Conservation (phyloP, 345 rosid species). For the Xanthoceras sorbifolium region DNA sequence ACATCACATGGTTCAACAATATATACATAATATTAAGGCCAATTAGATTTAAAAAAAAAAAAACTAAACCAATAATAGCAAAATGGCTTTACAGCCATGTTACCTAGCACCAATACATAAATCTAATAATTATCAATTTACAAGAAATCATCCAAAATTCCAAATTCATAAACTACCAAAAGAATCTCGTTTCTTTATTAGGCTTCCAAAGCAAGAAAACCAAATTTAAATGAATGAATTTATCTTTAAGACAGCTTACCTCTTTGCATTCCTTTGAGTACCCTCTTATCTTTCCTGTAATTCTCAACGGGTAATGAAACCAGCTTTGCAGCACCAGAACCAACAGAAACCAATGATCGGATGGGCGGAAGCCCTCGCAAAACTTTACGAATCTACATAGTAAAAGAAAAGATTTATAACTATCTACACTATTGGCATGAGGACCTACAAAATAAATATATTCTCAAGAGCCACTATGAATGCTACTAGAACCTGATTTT, state of each 20-base stretch:
- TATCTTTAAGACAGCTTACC: slow-evolving; percentile 47
- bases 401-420: slow-evolving; percentile 14
- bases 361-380: slow-evolving; percentile 77
- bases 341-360: slow-evolving; percentile 76
- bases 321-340: slow-evolving; percentile 76
- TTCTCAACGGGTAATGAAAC: slow-evolving; percentile 85
- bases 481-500: slow-evolving; percentile 68
- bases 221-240: slow-evolving; percentile 3
- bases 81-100: not conserved
- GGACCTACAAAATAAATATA: slow-evolving; percentile 16
- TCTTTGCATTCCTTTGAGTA: slow-evolving; percentile 92
- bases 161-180: not conserved
- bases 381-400: slow-evolving; percentile 62
- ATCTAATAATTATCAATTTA: not conserved
- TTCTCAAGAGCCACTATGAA: slow-evolving; percentile 9
- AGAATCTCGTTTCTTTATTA: not conserved
- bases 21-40: not conserved
- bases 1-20: not conserved
- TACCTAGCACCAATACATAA: not conserved
- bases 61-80: not conserved
- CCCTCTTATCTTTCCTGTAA: slow-evolving; percentile 80
- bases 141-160: not conserved
- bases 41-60: not conserved
- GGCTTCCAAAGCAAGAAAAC: not conserved
- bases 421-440: slow-evolving; percentile 17